phyloP scores from a whole-genome alignment of 139 green algal genomes.

The Tetradesmus obliquus region DNA sequence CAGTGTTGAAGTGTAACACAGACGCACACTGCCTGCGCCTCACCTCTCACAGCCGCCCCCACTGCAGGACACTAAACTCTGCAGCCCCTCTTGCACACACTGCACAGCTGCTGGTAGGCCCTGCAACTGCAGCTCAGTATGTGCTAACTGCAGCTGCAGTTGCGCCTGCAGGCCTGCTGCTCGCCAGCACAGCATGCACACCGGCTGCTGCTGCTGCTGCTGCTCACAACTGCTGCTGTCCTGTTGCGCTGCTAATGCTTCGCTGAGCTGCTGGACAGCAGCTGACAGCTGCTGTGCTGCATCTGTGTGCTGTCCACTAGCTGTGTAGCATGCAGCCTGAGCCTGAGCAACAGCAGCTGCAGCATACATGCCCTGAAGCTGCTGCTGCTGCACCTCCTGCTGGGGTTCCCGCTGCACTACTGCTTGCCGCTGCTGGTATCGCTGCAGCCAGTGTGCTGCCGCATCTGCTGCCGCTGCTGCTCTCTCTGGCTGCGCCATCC shows the following conservation, averaged over 20 bases:
- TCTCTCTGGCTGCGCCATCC: background rate
- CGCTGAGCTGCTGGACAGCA: background rate
- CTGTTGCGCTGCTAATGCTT: background rate
- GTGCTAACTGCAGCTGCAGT: conserved; percentile 15
- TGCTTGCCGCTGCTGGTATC: background rate
- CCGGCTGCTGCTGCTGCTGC: background rate
- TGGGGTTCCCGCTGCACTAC: background rate
- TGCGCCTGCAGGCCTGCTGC: background rate
- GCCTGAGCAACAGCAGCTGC: background rate
- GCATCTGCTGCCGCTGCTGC: conserved; percentile 25
- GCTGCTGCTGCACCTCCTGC: conserved; percentile 2
- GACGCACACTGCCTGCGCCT: background rate
- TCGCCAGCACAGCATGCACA: conserved; percentile 19
- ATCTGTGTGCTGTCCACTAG: background rate
- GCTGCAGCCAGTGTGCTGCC: background rate
- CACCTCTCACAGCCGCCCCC: background rate
- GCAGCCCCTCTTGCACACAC: background rate
- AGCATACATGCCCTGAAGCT: background rate
- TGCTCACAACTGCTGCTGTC: background rate
- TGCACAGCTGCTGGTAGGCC: background rate
- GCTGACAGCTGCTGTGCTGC: background rate
- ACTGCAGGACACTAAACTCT: background rate
- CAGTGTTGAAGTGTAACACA: too few species aligned
- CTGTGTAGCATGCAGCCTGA: background rate
- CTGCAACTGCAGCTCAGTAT: background rate